phyloP scores from a whole-genome alignment of 768 basidiomycete genomes.

The Trametes cinnabarina region DNA sequence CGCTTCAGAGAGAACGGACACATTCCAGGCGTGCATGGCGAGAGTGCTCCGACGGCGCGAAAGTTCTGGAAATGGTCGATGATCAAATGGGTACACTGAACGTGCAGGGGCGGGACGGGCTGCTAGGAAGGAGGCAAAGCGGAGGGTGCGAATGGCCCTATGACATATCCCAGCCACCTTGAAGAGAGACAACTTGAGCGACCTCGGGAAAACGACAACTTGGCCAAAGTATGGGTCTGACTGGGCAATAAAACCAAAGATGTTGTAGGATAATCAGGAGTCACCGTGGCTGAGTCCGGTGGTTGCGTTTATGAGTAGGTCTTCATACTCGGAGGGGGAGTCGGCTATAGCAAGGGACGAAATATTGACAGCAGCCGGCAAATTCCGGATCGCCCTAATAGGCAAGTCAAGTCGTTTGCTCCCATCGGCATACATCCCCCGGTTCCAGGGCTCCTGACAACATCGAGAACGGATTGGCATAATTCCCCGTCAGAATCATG shows the following conservation, averaged over 20 bases:
- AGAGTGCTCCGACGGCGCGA: background rate
- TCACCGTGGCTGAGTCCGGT: no score
- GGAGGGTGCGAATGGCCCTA: slow-evolving; percentile 1
- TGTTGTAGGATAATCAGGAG: no score
- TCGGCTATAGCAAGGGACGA: background rate
- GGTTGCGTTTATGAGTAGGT: background rate
- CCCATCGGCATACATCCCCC: background rate
- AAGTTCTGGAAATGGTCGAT: background rate
- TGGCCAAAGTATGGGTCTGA: background rate
- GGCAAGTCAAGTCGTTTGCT: background rate
- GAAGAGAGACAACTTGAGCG: background rate
- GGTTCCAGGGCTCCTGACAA: no score
- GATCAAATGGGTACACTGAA: background rate
- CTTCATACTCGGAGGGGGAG: background rate
- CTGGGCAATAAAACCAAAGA: no score
- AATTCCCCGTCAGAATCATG: no score
- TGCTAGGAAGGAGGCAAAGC: background rate
- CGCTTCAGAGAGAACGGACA: slow-evolving; percentile 53
- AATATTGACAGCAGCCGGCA: slow-evolving; percentile 4
- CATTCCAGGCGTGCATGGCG: slow-evolving; percentile 45
- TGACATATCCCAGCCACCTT: slow-evolving; percentile 17
- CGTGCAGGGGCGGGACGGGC: background rate
- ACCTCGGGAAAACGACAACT: background rate
- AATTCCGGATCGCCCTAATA: background rate
- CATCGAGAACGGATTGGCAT: no score